Conservation (phyloP, 306 rosid species). For the Canavalia gladiata region DNA sequence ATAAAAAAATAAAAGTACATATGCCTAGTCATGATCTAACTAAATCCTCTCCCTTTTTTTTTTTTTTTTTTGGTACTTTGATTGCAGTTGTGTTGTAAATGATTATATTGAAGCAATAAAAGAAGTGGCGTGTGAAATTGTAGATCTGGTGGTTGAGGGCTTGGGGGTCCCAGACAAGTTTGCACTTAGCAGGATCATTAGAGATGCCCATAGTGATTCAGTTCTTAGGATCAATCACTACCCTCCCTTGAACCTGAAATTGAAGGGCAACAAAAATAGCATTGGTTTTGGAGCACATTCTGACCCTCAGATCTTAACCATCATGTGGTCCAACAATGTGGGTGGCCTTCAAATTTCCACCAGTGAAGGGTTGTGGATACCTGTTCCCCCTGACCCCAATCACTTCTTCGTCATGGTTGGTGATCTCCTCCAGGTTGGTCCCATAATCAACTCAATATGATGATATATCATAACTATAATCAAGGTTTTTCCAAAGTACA, state of each 20-base stretch:
- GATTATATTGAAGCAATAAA: conserved; percentile 67
- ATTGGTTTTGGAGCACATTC: conserved; percentile 98
- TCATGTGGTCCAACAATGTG: conserved; percentile 83
- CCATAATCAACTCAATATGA: conserved; percentile 30
- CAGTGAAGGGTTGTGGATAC: conserved; percentile 78
- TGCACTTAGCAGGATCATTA: conserved; percentile 70
- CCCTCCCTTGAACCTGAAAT: conserved; percentile 51
- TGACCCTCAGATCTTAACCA: conserved; percentile 96
- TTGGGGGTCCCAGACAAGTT: conserved; percentile 73
- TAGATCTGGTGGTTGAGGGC: conserved; percentile 84
- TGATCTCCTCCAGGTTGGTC: conserved; percentile 80
- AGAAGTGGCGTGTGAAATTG: conserved; percentile 77
- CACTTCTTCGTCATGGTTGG: conserved; percentile 88
- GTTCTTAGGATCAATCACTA: conserved; percentile 89
- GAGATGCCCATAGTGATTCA: conserved; percentile 76
- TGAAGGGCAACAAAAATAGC: conserved; percentile 42
- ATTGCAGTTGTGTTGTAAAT: conserved; percentile 67
- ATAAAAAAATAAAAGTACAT: too few relatives aligned
- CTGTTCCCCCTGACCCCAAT: conserved; percentile 82
- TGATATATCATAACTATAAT: background rate
- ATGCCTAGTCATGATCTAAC: too few relatives aligned
- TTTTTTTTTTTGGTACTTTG: too few relatives aligned
- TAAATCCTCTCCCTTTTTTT: too few relatives aligned
- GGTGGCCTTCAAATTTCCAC: conserved; percentile 84
- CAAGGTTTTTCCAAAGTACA: background rate